Evolutionary conservation across 2,329 filamentous ascomycete species (phyloP).

Genomic region (Fusarium bulbicola): DNA sequence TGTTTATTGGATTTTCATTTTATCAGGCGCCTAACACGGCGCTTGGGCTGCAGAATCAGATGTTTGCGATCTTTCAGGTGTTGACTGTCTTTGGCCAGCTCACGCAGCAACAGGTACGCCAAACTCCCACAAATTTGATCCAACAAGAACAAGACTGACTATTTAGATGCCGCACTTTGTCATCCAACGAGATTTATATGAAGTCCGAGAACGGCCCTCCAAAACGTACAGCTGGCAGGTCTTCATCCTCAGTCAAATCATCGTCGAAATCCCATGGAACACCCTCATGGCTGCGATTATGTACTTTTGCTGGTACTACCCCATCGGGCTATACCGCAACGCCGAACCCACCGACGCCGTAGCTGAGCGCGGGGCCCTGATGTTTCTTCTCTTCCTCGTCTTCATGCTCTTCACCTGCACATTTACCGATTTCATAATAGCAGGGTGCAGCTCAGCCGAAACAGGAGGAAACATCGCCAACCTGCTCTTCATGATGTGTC

Average conservation of each 20-base stretch:
- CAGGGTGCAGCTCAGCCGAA: constrained; percentile 72
- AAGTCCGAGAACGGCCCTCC: constrained; percentile 72
- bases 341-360: constrained; percentile 60
- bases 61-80: constrained; percentile 74
- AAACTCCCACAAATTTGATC: fast-evolving
- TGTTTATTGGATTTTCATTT: constrained; percentile 70
- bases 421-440: constrained; percentile 72
- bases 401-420: constrained; percentile 75
- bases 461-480: constrained; percentile 73
- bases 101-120: constrained; percentile 59
- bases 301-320: constrained; percentile 76
- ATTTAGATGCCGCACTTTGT: constrained; percentile 73
- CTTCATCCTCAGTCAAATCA: constrained; percentile 71
- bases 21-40: constrained; percentile 64
- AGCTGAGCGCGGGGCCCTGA: constrained; percentile 66
- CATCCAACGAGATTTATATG: constrained; percentile 72
- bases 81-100: constrained; percentile 71
- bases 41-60: constrained; percentile 75
- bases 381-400: constrained; percentile 69
- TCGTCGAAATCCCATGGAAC: constrained; percentile 78
- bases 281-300: constrained; percentile 70
- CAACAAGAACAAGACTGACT: fast-evolving
- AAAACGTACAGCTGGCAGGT: constrained; percentile 74
- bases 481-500: constrained; percentile 68
- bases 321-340: constrained; percentile 70